Conservation (phyloP, 768 basidiomycete species). For the Gautieria morchelliformis region DNA sequence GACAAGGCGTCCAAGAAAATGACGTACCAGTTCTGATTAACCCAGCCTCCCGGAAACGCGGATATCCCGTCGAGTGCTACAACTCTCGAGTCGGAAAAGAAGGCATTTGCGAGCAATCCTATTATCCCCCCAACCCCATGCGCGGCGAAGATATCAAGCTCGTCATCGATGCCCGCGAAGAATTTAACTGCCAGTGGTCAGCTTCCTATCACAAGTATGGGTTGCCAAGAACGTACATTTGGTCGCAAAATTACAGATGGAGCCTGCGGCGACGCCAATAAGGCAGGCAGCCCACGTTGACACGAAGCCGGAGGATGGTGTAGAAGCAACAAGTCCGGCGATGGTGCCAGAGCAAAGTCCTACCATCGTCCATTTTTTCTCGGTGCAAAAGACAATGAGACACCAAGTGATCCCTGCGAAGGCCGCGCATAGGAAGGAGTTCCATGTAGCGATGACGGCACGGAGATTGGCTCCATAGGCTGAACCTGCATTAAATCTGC, state of each 20-base stretch:
- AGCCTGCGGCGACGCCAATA: slow-evolving; percentile 64
- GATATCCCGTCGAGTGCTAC: slow-evolving; percentile 59
- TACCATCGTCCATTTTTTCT: slow-evolving; percentile 81
- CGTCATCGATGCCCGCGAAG: slow-evolving; percentile 68
- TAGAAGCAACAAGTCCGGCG: slow-evolving; percentile 81
- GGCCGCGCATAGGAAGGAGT: slow-evolving; percentile 79
- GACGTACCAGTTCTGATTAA: slow-evolving; percentile 52
- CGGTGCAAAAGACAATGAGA: slow-evolving; percentile 66
- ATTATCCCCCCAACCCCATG: slow-evolving; percentile 81
- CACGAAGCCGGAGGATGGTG: slow-evolving; percentile 78
- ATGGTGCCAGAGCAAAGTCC: slow-evolving; percentile 90
- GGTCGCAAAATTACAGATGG: slow-evolving; percentile 75
- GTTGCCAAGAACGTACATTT: slow-evolving; percentile 40
- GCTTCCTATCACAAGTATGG: slow-evolving; percentile 3
- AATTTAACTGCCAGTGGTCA: slow-evolving; percentile 45
- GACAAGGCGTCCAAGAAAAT: neutral
- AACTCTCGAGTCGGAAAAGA: slow-evolving; percentile 62
- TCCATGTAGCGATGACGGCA: slow-evolving; percentile 78
- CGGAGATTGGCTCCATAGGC: slow-evolving; percentile 84
- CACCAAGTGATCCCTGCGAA: slow-evolving; percentile 82
- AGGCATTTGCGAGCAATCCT: slow-evolving; percentile 61
- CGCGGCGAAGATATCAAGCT: slow-evolving; percentile 86
- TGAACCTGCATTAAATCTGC: slow-evolving; percentile 84
- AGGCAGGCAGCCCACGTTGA: slow-evolving; percentile 70
- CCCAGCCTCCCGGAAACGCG: slow-evolving; percentile 51